Conservation (phyloP, 768 basidiomycete species). For the Grammothele lineata region DNA sequence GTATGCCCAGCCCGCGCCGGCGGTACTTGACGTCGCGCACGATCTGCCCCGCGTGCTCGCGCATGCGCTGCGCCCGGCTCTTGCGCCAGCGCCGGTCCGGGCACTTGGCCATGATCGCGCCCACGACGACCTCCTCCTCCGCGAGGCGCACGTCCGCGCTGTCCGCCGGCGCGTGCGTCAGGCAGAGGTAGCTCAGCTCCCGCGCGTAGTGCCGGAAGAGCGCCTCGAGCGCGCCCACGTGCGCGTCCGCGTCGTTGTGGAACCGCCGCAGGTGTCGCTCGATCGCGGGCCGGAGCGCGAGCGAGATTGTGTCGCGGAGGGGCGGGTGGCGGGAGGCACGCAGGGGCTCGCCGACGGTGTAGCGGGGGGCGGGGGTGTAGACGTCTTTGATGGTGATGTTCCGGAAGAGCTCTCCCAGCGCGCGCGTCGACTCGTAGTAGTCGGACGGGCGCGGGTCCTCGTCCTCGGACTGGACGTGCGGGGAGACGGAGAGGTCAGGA, state of each 20-base stretch:
- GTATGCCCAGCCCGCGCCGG: conserved; percentile 27
- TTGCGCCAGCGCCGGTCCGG: conserved; percentile 54
- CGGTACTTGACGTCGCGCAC: conserved; percentile 45
- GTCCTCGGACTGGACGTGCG: conserved; percentile 15
- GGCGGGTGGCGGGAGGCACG: conserved; percentile 3
- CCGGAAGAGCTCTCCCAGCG: conserved; percentile 69
- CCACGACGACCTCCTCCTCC: conserved; percentile 73
- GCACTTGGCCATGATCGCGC: conserved; percentile 69
- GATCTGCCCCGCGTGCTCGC: conserved; percentile 47
- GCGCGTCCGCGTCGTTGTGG: conserved; percentile 6
- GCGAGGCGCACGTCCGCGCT: conserved; percentile 63
- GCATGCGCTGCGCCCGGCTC: conserved; percentile 59
- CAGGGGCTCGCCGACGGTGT: conserved; percentile 4
- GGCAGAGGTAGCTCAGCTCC: conserved; percentile 65
- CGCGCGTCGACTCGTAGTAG: conserved; percentile 66
- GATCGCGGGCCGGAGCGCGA: conserved; percentile 13
- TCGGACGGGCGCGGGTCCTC: conserved; percentile 46
- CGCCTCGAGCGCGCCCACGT: conserved; percentile 23
- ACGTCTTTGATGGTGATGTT: conserved; percentile 32
- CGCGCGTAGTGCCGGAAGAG: conserved; percentile 52
- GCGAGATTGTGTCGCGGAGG: conserved; percentile 21
- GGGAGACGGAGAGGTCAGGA: too few species aligned
- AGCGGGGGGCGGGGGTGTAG: conserved; percentile 22
- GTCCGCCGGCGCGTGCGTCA: conserved; percentile 63
- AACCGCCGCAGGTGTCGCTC: conserved; percentile 8